Evolutionary conservation across 345 rosid species (phyloP).

Genomic region (Gossypium ekmanianum): DNA sequence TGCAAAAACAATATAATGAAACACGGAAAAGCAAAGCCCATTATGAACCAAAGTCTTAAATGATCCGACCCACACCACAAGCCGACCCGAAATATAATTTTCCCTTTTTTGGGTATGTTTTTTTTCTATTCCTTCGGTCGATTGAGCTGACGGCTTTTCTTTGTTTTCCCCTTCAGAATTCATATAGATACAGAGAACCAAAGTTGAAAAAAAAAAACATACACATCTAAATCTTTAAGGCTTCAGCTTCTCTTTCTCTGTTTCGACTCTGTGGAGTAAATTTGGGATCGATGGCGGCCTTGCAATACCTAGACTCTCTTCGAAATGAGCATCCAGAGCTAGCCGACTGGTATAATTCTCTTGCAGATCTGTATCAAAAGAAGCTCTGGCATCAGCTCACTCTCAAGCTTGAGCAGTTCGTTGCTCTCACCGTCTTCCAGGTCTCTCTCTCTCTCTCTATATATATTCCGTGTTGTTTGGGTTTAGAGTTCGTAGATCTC

Average conservation of each 20-base stretch:
- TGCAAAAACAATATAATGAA: background rate
- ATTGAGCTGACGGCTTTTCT: background rate
- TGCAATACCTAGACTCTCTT: slow-evolving; percentile 71
- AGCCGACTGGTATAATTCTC: slow-evolving; percentile 82
- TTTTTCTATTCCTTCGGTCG: background rate
- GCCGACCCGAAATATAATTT: background rate
- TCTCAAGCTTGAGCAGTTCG: slow-evolving; percentile 95
- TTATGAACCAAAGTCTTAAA: background rate
- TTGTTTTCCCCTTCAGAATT: background rate
- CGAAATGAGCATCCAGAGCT: slow-evolving; percentile 75
- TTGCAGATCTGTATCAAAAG: slow-evolving; percentile 94
- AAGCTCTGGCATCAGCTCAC: slow-evolving; percentile 99
- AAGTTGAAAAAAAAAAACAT: background rate
- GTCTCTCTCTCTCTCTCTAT: slow-evolving; percentile 17
- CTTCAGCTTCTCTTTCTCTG: background rate
- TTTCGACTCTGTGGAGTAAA: background rate
- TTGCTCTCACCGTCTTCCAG: slow-evolving; percentile 81
- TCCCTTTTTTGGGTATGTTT: background rate
- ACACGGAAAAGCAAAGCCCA: background rate
- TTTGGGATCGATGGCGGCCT: slow-evolving; percentile 69
- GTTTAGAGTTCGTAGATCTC: slow-evolving; percentile 11
- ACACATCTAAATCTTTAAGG: background rate
- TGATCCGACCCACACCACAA: background rate
- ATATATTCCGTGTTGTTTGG: background rate
- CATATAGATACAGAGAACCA: background rate